phyloP scores from a whole-genome alignment of 2,329 filamentous ascomycete genomes.

The Colletotrichum tropicale region DNA sequence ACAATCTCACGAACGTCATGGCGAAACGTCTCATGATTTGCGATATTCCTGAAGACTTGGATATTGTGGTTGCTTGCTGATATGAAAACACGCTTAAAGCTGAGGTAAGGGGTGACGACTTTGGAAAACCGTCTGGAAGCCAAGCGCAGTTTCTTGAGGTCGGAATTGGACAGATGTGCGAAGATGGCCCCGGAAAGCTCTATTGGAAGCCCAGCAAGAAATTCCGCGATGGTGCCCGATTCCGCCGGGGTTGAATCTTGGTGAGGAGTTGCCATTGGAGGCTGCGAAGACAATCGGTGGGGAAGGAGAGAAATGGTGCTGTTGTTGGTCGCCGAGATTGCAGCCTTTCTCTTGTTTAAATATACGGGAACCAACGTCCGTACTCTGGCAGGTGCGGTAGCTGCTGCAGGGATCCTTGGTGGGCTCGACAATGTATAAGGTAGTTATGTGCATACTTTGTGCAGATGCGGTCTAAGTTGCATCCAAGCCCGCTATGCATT shows the following conservation, averaged over 20 bases:
- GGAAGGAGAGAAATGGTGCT: neutral
- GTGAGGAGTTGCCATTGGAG: neutral
- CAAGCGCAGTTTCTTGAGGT: neutral
- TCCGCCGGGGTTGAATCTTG: fast-evolving
- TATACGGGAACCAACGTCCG: neutral
- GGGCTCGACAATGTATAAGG: no score
- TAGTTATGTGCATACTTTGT: no score
- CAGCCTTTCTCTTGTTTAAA: neutral
- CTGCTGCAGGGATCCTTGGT: no score
- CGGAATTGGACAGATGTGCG: neutral
- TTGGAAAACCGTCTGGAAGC: neutral
- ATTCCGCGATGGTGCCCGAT: neutral
- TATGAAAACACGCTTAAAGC: conserved; percentile 36
- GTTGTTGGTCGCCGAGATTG: neutral
- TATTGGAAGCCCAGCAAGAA: neutral
- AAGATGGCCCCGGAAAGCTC: neutral
- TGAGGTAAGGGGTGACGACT: neutral
- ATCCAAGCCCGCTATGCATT: no score
- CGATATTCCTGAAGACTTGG: conserved; percentile 36
- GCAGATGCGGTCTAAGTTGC: no score
- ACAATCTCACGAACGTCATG: conserved; percentile 39
- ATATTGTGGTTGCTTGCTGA: conserved; percentile 43
- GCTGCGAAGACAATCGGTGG: neutral
- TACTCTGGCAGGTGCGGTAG: no score
- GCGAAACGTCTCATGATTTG: conserved; percentile 36